phyloP scores from a whole-genome alignment of 2,329 filamentous ascomycete species.

The Metarhizium brunneum region DNA sequence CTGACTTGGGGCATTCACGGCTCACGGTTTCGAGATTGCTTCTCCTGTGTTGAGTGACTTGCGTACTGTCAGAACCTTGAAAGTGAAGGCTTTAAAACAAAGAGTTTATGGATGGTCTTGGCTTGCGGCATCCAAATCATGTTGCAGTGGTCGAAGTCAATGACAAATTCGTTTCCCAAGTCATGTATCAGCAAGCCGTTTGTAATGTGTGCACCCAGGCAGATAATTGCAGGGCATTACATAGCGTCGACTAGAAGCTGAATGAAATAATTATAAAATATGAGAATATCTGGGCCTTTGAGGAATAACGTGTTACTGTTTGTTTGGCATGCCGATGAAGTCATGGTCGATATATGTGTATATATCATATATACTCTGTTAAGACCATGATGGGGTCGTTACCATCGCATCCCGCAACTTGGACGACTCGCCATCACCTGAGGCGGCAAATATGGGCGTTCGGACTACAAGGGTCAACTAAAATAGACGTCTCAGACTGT shows the following conservation, averaged over 20 bases:
- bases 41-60: neutral
- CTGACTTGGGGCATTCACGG: neutral
- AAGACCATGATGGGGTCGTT: no score
- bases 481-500: no score
- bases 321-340: neutral
- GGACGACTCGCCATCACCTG: no score
- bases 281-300: neutral
- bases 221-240: neutral
- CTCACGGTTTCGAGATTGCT: neutral
- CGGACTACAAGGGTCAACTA: no score
- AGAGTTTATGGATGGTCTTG: neutral
- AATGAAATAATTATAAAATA: neutral
- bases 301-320: neutral
- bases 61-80: neutral
- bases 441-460: no score
- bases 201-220: neutral
- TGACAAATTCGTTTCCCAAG: neutral
- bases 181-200: neutral
- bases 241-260: neutral
- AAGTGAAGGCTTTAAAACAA: neutral
- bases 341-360: neutral
- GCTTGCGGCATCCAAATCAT: neutral
- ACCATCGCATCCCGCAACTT: no score
- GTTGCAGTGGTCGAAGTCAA: neutral
- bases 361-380: no score